A percentile compares a stretch with the other conserved stretches of the same genome.
phyloP scores from a whole-genome alignment of 257 asterid genomes.

The Lithospermum erythrorhizon region DNA sequence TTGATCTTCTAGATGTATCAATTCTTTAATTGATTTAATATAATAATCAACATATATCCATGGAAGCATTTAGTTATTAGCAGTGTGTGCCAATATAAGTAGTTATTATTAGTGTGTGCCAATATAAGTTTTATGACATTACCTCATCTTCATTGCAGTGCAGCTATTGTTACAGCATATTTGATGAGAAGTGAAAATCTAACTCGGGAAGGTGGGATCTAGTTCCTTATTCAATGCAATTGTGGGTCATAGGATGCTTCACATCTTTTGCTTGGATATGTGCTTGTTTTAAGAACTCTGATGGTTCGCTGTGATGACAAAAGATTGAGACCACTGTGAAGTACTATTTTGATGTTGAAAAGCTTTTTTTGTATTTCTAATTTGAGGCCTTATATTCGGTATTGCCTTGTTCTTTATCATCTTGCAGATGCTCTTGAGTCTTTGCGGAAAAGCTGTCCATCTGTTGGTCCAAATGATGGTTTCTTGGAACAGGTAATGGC shows the following conservation, averaged over 20 bases:
- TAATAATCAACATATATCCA: neutral
- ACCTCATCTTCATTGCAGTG: conserved; percentile 80
- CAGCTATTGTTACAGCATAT: conserved; percentile 80
- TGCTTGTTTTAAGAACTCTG: conserved; percentile 4
- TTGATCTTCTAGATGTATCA: no score
- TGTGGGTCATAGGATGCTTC: conserved; percentile 13
- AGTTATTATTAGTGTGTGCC: neutral
- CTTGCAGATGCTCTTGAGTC: conserved; percentile 79
- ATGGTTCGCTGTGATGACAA: conserved; percentile 10
- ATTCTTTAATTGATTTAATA: no score
- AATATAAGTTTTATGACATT: conserved; percentile 14
- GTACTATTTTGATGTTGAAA: neutral
- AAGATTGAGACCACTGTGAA: neutral
- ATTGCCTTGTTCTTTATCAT: conserved; percentile 5
- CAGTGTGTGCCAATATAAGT: conserved; percentile 3
- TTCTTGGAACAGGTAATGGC: conserved; percentile 83
- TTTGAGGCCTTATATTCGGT: neutral
- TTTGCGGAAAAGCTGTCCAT: conserved; percentile 60
- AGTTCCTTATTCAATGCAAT: conserved; percentile 14
- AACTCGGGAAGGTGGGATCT: conserved; percentile 64
- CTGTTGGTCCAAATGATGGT: conserved; percentile 87
- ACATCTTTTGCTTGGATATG: conserved; percentile 10
- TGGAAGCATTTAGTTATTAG: no score
- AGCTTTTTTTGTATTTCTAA: neutral
- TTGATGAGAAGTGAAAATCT: conserved; percentile 90